Evolutionary conservation across 192 early-diverging fungal genomes (phyloP), one percentile per base, ranked within the genome.

Genomic region (Coemansia sp.): DNA sequence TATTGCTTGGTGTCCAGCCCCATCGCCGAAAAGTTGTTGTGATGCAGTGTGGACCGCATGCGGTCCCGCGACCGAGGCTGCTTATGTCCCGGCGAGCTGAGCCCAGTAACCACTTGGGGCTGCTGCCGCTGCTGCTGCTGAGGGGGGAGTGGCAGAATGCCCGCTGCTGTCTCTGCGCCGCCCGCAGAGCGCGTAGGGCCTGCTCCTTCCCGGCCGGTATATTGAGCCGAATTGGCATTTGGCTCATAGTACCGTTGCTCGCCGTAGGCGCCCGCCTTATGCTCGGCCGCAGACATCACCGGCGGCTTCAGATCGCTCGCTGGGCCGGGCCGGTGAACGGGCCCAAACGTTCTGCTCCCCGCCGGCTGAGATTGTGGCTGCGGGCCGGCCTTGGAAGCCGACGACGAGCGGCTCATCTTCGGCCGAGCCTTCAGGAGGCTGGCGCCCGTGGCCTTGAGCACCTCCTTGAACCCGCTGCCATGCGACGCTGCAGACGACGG

Each of bases 1-100:
- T 37, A 64, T 59, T 56, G 71, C 59, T 49, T 29, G 29, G 29
- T 54, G 29, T 73, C 49, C 20, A 56, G 8, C 9, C 41, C 59
- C 40, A 64, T n/a, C 24, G 67, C 43, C n/a, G 79, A 27, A 42
- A 76, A 64, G 59, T 22, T 62, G 60, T 76, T 73, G 42, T 81
- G 66, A 53, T 81, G 73, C 59, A 81, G 68, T 2, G 79, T 81
- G 22, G 79, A 81, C 38, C 79, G 79, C 79, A 81, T 75, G 8
- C 79, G 79, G 53, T 81, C 79, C 47, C 79, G 47, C 27, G 79
- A 81, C 36, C 79, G 65, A 24, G 79, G 79, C 57, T 75, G 79
- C 67, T 81, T 81, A 53, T 81, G 65, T 2, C 79, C 79, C 17
- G 79, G 73, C 11, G 60, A 38, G 14, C 47, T 41, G 15, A 43